These are phyloP conservation scores for Vigna hirtella DNA, from an alignment of 306 rosid genomes.

Conservation along the genomic window DNA sequence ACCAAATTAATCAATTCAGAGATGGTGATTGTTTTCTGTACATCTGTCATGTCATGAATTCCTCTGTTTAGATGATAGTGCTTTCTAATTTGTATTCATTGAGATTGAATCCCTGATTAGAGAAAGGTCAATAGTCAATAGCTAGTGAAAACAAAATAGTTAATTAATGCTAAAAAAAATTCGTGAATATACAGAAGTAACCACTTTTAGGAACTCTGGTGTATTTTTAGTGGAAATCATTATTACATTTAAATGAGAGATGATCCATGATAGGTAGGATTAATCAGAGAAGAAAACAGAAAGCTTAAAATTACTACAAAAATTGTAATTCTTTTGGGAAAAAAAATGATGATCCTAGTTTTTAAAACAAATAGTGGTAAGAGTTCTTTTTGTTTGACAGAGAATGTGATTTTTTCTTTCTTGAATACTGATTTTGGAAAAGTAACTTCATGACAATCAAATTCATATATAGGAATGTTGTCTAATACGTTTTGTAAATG, in stretches of 20 bases:
- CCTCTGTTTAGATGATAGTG: background rate
- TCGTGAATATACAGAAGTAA: background rate
- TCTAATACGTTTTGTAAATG: no score
- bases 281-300: background rate
- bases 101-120: conserved; percentile 4
- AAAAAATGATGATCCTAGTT: no score
- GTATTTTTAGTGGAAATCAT: background rate
- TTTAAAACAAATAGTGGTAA: no score
- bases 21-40: conserved; percentile 30
- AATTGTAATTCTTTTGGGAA: no score
- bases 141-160: background rate
- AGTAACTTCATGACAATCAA: no score
- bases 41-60: conserved; percentile 12
- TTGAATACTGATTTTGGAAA: no score
- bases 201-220: background rate
- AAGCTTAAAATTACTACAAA: background rate
- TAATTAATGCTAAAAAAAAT: conserved; percentile 3
- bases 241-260: background rate
- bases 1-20: conserved; percentile 17
- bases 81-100: conserved; percentile 5
- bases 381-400: no score
- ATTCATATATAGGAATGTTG: no score
- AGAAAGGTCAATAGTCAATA: background rate
- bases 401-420: no score
- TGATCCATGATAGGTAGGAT: background rate